Evolutionary conservation across 306 rosid genomes (phyloP), one percentile per base, ranked within the genome.

Genomic region (Luffa acutangula): DNA sequence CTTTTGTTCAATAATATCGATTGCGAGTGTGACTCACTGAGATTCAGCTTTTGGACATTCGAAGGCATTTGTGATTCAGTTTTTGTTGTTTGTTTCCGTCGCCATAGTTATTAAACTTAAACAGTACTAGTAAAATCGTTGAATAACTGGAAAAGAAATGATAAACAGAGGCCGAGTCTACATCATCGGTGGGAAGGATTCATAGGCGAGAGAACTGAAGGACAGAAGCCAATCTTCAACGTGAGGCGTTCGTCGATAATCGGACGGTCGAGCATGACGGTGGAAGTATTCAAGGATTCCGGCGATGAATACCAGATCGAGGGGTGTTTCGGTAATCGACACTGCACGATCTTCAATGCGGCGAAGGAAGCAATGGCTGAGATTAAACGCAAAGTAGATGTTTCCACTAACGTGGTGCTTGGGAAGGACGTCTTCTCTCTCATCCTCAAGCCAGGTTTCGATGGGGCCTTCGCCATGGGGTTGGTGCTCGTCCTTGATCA

Each of bases 181-280:
- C 98, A 92, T 83, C 92, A 92, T 33, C 86, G 98, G 66, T 95
- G 98, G 98, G 98, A 95, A 83, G 98, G 98, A 9, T 92, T 67
- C 82, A 43, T 53, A 21, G 98, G 98, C 56, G 98, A 95, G 84
- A 88, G 96, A 83, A 77, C 33, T 41, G 91, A 95, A 14, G 93
- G 97, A 4, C 93, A 87, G 62, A 92, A 89, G 45, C 91, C 98
- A 20, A 49, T 90, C 70, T 95, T 95, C 90, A 91, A 90, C 78
- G 91, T 92, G 48, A 86, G 87, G 78, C 82, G 98, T 37, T 92
- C 98, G 1, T 91, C 97, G 10, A 92, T 95, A 15, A 92, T 95
- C 78, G 97, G 96, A 81, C 89, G 96, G 86, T 85, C 98, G 6
- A 85, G 75, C 66, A 53, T 92, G 81, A 79, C 82, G 31, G 98